A percentile compares a stretch with the other conserved stretches of the same genome.
These are phyloP conservation scores for Triadica sebifera DNA, from an alignment of 345 rosid genomes.

Conservation along the genomic window DNA sequence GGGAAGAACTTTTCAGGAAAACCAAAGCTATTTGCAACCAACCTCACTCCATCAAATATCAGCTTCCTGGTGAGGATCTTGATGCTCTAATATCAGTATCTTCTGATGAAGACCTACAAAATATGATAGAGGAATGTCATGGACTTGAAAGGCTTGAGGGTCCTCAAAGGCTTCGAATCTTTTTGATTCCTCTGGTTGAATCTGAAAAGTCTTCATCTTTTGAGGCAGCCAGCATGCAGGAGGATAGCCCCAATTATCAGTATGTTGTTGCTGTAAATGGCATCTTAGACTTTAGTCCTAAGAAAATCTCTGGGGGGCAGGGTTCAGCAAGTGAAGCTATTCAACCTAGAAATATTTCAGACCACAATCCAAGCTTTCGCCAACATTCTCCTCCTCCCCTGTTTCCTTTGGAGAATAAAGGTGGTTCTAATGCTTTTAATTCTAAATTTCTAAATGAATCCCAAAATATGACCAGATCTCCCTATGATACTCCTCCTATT, in stretches of 20 bases:
- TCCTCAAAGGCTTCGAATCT: constrained; percentile 56
- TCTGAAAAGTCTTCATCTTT: constrained; percentile 36
- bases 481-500: constrained; percentile 41
- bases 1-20: constrained; percentile 58
- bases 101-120: constrained; percentile 66
- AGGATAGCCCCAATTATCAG: constrained; percentile 40
- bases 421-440: constrained; percentile 28
- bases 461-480: constrained; percentile 30
- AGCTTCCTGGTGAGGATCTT: constrained; percentile 75
- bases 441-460: constrained; percentile 22
- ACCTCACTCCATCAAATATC: constrained; percentile 58
- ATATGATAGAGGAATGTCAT: constrained; percentile 62
- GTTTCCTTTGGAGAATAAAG: constrained; percentile 35
- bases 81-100: constrained; percentile 62
- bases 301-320: constrained; percentile 29
- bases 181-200: constrained; percentile 59
- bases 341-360: constrained; percentile 31
- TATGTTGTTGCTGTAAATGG: constrained; percentile 50
- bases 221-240: constrained; percentile 38
- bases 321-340: constrained; percentile 36
- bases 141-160: constrained; percentile 51
- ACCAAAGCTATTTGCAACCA: constrained; percentile 48
- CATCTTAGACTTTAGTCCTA: constrained; percentile 37
- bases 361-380: constrained; percentile 29
- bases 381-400: constrained; percentile 26